These are phyloP conservation scores for Xylaria sp. DNA, from an alignment of 2,329 filamentous ascomycete genomes.

Conservation along the genomic window DNA sequence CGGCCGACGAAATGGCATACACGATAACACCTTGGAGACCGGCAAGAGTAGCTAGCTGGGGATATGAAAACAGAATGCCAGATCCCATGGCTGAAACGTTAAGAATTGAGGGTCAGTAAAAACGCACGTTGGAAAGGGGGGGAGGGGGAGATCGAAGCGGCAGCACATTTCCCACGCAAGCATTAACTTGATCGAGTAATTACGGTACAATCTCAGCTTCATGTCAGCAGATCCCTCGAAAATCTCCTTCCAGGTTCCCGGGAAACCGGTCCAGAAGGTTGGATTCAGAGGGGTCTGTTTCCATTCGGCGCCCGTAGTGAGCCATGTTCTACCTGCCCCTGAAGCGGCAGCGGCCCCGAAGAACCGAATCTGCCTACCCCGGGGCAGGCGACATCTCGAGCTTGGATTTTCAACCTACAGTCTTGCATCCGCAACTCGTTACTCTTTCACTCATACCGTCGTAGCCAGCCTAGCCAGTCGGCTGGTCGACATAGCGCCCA, in stretches of 20 bases:
- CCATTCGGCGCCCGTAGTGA: constrained; percentile 87
- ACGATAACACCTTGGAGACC: constrained; percentile 80
- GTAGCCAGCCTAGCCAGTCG: not conserved
- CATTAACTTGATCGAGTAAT: constrained; percentile 99
- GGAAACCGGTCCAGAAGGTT: constrained; percentile 48
- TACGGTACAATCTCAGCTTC: constrained; percentile 96
- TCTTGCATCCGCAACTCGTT: constrained; percentile 39
- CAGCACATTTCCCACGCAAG: constrained; percentile 98
- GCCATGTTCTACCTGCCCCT: constrained; percentile 56
- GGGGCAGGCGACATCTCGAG: constrained; percentile 43
- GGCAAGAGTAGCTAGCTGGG: constrained; percentile 77
- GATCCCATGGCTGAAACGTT: constrained; percentile 75
- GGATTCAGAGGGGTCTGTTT: constrained; percentile 54
- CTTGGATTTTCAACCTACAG: constrained; percentile 53
- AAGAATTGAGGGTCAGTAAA: constrained; percentile 49
- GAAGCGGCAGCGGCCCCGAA: not conserved
- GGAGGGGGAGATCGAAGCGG: constrained; percentile 66
- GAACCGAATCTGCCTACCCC: constrained; percentile 7
- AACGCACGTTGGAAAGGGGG: constrained; percentile 26
- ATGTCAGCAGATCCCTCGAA: constrained; percentile 47
- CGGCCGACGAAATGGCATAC: constrained; percentile 73
- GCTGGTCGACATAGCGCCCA: not conserved
- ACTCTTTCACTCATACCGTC: constrained; percentile 31
- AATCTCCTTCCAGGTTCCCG: constrained; percentile 46
- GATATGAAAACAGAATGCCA: constrained; percentile 82